Conservation (phyloP, 441 rosid genomes). For the Melastoma candidum region DNA sequence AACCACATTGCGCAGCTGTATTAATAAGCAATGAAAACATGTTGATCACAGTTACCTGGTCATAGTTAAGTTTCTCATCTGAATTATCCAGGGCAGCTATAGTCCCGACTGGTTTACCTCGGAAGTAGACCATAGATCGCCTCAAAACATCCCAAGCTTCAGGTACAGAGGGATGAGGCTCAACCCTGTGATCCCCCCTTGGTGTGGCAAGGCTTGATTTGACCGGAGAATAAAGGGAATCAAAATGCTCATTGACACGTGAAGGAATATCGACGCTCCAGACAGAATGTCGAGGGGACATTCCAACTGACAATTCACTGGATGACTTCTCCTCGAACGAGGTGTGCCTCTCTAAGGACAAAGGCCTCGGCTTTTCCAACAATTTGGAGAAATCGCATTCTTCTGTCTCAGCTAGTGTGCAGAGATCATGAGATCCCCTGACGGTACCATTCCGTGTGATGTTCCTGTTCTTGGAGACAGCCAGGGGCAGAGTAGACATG, state of each 20-base stretch:
- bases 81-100: slow-evolving; percentile 18
- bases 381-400: slow-evolving; percentile 11
- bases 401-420: slow-evolving; percentile 5
- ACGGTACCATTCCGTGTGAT: neutral
- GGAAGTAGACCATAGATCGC: slow-evolving; percentile 16
- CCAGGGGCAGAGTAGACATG: slow-evolving; percentile 1
- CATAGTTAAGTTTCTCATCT: slow-evolving; percentile 18
- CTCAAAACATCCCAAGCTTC: slow-evolving; percentile 20
- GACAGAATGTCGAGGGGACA: slow-evolving; percentile 11
- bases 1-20: no score
- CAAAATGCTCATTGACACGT: slow-evolving; percentile 6
- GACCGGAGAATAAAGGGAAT: slow-evolving; percentile 6
- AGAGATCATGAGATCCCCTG: slow-evolving; percentile 9
- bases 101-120: slow-evolving; percentile 17
- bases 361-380: slow-evolving; percentile 13
- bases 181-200: slow-evolving; percentile 7
- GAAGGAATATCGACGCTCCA: slow-evolving; percentile 1
- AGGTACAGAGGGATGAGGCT: slow-evolving; percentile 14
- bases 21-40: no score
- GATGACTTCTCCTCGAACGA: slow-evolving; percentile 10
- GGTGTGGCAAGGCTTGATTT: slow-evolving; percentile 11
- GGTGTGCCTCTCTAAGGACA: slow-evolving; percentile 17
- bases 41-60: slow-evolving; percentile 10
- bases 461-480: slow-evolving; percentile 1
- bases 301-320: slow-evolving; percentile 3